These are phyloP conservation scores for Blastobotrys apis DNA, from an alignment of 1,139 yeast species.

Conservation along the genomic window DNA sequence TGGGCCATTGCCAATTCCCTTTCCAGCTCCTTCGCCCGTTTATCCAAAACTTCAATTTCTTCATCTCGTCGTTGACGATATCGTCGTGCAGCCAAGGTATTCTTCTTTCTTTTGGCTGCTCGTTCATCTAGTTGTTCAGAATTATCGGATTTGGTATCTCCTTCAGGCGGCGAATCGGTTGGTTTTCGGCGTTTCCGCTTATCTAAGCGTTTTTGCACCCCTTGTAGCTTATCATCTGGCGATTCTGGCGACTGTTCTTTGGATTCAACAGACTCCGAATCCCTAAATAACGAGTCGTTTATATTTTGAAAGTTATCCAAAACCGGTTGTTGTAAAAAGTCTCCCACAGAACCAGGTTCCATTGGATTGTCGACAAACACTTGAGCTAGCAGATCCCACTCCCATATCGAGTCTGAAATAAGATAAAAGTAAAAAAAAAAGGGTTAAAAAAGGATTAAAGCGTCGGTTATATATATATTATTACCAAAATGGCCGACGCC, in stretches of 20 bases:
- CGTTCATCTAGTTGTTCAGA: constrained; percentile 4
- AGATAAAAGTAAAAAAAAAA: background rate
- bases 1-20: constrained; percentile 15
- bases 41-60: constrained; percentile 18
- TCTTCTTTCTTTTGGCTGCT: constrained; percentile 14
- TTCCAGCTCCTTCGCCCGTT: constrained; percentile 17
- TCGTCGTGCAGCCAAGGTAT: constrained; percentile 19
- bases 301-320: background rate
- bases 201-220: constrained; percentile 16
- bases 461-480: background rate
- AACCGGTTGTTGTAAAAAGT: background rate
- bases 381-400: background rate
- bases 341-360: background rate
- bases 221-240: constrained; percentile 4
- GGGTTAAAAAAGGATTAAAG: background rate
- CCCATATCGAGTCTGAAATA: background rate
- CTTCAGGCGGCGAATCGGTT: background rate
- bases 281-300: background rate
- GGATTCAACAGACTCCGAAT: background rate
- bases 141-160: background rate
- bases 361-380: background rate
- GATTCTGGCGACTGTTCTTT: background rate
- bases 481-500: background rate
- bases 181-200: constrained; percentile 15
- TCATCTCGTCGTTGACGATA: constrained; percentile 19